Conservation (phyloP, 257 asterid species). For the Verbascum thapsus region DNA sequence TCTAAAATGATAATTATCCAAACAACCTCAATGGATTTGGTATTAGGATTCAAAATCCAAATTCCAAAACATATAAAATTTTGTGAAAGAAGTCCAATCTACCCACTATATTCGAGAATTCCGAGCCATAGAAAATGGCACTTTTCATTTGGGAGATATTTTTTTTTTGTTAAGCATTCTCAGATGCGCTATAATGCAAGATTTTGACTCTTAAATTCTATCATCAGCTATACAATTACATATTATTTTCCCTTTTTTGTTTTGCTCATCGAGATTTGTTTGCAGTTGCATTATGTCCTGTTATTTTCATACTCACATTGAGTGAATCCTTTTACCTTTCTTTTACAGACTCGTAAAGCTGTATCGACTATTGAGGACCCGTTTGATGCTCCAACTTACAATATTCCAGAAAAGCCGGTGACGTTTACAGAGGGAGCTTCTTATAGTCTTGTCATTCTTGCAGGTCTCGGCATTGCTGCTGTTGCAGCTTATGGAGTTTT, state of each 20-base stretch:
- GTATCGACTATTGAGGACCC: conserved; percentile 78
- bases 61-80: too few relatives aligned
- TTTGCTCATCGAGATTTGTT: conserved; percentile 16
- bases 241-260: too few relatives aligned
- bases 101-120: background rate
- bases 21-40: too few relatives aligned
- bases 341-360: conserved; percentile 68
- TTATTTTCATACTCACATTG: background rate
- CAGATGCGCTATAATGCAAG: conserved; percentile 8
- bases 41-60: too few relatives aligned
- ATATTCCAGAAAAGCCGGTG: conserved; percentile 94
- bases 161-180: background rate
- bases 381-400: conserved; percentile 89
- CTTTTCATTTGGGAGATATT: background rate
- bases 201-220: conserved; percentile 15
- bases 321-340: conserved; percentile 17
- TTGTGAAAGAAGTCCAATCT: too few relatives aligned
- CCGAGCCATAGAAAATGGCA: conserved; percentile 4
- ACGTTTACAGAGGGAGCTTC: conserved; percentile 96
- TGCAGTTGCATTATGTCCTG: background rate
- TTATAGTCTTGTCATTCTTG: conserved; percentile 75
- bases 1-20: too few relatives aligned
- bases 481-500: conserved; percentile 90
- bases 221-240: background rate
- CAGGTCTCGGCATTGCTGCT: conserved; percentile 87